These are phyloP conservation scores for Besnoitia besnoiti DNA, from an alignment of 169 alveolate species.

Conservation along the genomic window DNA sequence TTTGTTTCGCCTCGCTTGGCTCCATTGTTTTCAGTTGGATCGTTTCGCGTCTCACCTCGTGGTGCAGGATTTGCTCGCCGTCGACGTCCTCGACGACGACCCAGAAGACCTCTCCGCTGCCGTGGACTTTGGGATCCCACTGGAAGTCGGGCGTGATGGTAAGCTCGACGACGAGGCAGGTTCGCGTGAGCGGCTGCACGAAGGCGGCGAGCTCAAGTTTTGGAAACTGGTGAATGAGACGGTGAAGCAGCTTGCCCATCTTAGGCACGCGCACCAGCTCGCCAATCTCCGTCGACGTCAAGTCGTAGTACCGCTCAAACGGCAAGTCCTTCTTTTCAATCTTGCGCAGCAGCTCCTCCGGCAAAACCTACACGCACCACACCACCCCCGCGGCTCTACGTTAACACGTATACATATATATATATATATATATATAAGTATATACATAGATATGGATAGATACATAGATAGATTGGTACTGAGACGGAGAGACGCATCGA, in stretches of 20 bases:
- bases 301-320: constrained; percentile 95
- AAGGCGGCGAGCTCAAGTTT: constrained; percentile 93
- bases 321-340: constrained; percentile 96
- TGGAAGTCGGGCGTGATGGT: constrained; percentile 93
- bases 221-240: constrained; percentile 93
- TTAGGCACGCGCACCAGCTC: constrained; percentile 92
- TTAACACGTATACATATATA: neutral
- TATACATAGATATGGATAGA: neutral
- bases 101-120: constrained; percentile 95
- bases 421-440: neutral
- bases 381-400: neutral
- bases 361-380: constrained; percentile 62
- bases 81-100: constrained; percentile 96
- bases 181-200: constrained; percentile 96
- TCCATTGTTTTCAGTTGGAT: too few species aligned
- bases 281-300: constrained; percentile 92
- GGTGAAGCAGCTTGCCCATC: constrained; percentile 88
- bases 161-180: constrained; percentile 92
- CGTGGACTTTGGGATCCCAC: constrained; percentile 95
- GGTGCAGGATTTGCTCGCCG: constrained; percentile 95
- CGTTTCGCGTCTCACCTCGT: too few species aligned
- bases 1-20: too few species aligned
- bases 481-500: too few species aligned
- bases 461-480: neutral
- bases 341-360: constrained; percentile 94